Evolutionary conservation across 306 rosid genomes (phyloP), one percentile per base, ranked within the genome.

Genomic region (Cotoneaster glaucophyllus): DNA sequence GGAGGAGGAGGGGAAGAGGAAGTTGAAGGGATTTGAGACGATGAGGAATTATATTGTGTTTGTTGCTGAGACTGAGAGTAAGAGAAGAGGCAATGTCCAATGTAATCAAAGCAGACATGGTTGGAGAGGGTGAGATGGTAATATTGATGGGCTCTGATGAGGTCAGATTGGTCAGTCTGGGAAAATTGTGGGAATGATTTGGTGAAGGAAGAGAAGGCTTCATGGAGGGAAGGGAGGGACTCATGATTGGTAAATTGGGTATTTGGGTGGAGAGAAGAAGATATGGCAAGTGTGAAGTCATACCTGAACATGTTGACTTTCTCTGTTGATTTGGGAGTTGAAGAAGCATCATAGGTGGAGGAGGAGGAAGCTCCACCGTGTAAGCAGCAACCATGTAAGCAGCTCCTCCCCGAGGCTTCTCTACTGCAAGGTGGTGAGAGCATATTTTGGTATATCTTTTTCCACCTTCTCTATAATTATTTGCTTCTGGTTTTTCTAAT

Each of bases 41-140:
- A 19, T 41, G 82, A 78, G 19, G 0, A 59, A 19, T 59, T 25
- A 59, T 25, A 13, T 4, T 63, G 65, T 25, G 69, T 80, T 34
- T 75, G 87, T 14, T 69, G 81, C 24, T 18, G 25, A 43, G 48
- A 43, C 73, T 87, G 93, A 74, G 83, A 67, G 31, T 76, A 84
- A 25, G 98, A 94, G 87, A 94, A 94, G 73, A 94, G 96, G 69
- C 98, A 90, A 73, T 71, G 81, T 1, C 97, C 98, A 11, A 80
- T 73, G 69, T 94, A 91, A 80, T 94, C 98, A 24, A 94, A 88
- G 75, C 96, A 85, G n/a, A 73, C 78, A 24, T 82, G 90, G 71
- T 84, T 94, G 78, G 87, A 84, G 87, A 71, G 67, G 50, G 81
- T 81, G 68, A 91, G 85, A 82, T 94, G 94, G 50, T 73, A 65